Percentiles rank a stretch among this genome's conserved stretches.
Conservation (phyloP, 306 rosid species). For the Gynostemma pentaphyllum region DNA sequence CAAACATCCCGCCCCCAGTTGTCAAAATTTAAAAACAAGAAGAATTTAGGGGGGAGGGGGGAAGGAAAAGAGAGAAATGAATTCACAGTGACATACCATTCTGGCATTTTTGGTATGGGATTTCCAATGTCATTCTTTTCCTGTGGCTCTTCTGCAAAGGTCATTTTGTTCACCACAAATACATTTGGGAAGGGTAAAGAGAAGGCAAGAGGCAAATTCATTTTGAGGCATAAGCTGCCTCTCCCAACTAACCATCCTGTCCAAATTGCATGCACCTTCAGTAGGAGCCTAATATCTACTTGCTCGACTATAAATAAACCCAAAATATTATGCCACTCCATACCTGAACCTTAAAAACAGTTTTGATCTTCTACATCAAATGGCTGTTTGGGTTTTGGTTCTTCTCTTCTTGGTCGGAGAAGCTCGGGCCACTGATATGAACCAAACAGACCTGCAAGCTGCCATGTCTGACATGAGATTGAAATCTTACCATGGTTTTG, state of each 20-base stretch:
- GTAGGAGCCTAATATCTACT: not conserved
- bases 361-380: conserved; percentile 17
- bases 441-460: conserved; percentile 36
- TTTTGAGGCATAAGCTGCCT: conserved; percentile 26
- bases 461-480: conserved; percentile 47
- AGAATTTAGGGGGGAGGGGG: too few relatives aligned
- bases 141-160: not conserved
- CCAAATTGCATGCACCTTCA: not conserved
- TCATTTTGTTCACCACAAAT: not conserved
- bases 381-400: conserved; percentile 38
- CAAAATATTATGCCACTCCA: not conserved
- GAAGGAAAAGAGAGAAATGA: too few relatives aligned
- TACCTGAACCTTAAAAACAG: not conserved
- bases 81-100: too few relatives aligned
- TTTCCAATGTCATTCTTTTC: not conserved
- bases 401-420: conserved; percentile 25
- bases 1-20: too few relatives aligned
- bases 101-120: conserved; percentile 4
- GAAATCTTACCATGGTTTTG: conserved; percentile 43
- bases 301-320: not conserved
- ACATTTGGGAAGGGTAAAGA: not conserved
- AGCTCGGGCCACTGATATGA: conserved; percentile 18
- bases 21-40: too few relatives aligned
- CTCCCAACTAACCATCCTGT: conserved; percentile 22
- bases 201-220: not conserved